These are phyloP conservation scores for Pezicula neosporulosa DNA, from an alignment of 2,329 filamentous ascomycete species.

Conservation along the genomic window DNA sequence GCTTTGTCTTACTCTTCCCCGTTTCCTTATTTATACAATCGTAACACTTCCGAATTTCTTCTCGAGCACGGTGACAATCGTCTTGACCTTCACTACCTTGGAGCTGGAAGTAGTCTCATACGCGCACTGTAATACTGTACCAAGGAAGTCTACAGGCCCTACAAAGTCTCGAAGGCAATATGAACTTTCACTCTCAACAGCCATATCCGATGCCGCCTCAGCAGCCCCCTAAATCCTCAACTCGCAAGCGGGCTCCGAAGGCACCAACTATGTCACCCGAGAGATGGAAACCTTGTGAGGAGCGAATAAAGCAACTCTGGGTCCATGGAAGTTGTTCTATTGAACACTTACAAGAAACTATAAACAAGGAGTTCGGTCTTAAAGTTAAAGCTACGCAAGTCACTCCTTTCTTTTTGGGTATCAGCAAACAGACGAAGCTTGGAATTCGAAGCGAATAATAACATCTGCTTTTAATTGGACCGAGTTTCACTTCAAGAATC, in stretches of 20 bases:
- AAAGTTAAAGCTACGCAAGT: slow-evolving; percentile 11
- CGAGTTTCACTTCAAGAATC: neutral
- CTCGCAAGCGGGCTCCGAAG: slow-evolving; percentile 11
- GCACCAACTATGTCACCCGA: slow-evolving; percentile 12
- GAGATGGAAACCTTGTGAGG: slow-evolving; percentile 8
- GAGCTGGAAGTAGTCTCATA: neutral
- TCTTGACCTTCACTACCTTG: neutral
- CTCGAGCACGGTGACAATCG: neutral
- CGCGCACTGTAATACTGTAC: neutral
- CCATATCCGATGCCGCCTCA: slow-evolving; percentile 1
- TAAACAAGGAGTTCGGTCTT: slow-evolving; percentile 11
- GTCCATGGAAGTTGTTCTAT: slow-evolving; percentile 5
- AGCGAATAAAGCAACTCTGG: slow-evolving; percentile 11
- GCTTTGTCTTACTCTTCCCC: neutral
- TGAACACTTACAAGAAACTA: slow-evolving; percentile 7
- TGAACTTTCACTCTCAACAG: slow-evolving; percentile 1
- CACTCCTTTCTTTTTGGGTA: neutral
- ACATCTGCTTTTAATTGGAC: neutral
- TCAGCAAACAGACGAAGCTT: neutral
- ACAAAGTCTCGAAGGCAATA: neutral
- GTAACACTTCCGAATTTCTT: neutral
- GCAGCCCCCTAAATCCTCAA: neutral
- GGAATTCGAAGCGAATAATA: neutral
- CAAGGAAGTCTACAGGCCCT: neutral
- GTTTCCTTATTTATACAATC: neutral